A percentile compares a stretch with the other conserved stretches of the same genome.
These are phyloP conservation scores for Zymoseptoria passerinii DNA, from an alignment of 2,329 filamentous ascomycete species.

Conservation along the genomic window DNA sequence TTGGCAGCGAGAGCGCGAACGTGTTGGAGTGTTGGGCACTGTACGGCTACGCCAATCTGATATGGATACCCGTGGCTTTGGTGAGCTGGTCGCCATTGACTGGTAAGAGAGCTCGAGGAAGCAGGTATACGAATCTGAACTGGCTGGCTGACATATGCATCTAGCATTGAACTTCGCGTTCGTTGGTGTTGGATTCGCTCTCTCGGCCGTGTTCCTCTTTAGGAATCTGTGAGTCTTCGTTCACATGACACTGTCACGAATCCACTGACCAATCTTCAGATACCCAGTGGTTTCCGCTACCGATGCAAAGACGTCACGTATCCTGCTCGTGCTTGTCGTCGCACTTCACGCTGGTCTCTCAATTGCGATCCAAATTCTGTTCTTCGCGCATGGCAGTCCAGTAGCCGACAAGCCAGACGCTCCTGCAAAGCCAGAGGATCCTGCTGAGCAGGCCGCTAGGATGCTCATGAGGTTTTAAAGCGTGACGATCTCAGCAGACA, in stretches of 20 bases:
- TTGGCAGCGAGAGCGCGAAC: slow-evolving; percentile 87
- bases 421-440: slow-evolving; percentile 7
- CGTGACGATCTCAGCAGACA: not conserved
- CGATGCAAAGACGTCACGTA: slow-evolving; percentile 83
- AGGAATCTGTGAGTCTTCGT: slow-evolving; percentile 61
- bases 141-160: slow-evolving; percentile 8
- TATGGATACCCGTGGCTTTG: slow-evolving; percentile 92
- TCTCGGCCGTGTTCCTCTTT: slow-evolving; percentile 75
- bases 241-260: not conserved
- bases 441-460: slow-evolving; percentile 6
- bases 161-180: slow-evolving; percentile 82
- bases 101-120: slow-evolving; percentile 33
- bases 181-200: slow-evolving; percentile 73
- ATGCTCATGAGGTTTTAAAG: slow-evolving; percentile 3
- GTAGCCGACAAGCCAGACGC: slow-evolving; percentile 24
- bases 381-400: slow-evolving; percentile 60
- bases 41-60: slow-evolving; percentile 92
- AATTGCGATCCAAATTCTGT: slow-evolving; percentile 90
- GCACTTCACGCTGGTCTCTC: slow-evolving; percentile 80
- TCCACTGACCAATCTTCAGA: slow-evolving; percentile 8
- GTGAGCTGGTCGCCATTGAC: slow-evolving; percentile 83
- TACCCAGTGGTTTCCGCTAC: slow-evolving; percentile 83
- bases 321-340: slow-evolving; percentile 75
- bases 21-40: slow-evolving; percentile 90
- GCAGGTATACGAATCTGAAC: not conserved